Evolutionary conservation across 306 rosid genomes (phyloP), one percentile per base, ranked within the genome.

Genomic region (Abrus pulchellus): DNA sequence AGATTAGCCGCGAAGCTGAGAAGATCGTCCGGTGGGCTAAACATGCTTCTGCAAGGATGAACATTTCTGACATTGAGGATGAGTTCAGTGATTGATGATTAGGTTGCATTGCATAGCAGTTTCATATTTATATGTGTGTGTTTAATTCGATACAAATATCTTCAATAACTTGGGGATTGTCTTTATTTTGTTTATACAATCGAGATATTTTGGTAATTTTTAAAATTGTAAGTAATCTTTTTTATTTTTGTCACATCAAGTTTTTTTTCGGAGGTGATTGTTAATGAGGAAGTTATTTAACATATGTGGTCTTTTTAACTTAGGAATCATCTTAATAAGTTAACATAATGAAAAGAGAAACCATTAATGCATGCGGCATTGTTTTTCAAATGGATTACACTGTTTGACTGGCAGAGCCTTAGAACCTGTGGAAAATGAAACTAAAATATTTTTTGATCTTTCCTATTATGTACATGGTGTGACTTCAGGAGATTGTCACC

Each of bases 1-100:
- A 88, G 87, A 82, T 94, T 41, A 85, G 65, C 77, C 87, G 86
- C 12, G 99, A 94, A 90, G 97, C 95, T 47, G 90, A 89, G 78
- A 90, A 91, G 79, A 91, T 92, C 2, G 87, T 94, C 34, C 75
- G 88, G 79, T 78, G 89, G 94, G 97, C 94, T 32, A 93, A 86
- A 81, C 89, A 86, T 13, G 83, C 83, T 6, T 94, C 99, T 36
- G 87, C 88, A 0, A 90, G 91, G 74, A 87, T 88, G 83, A 86
- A 61, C 36, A 40, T 85, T 77, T 47, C 86, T 6, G 91, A 54
- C 66, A 83, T 83, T 67, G 97, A 91, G 5, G 92, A 90, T 79
- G 95, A 89, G 53, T 84, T 92, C 1, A 88, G 91, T 79, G 97
- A 88, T 64, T 68, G 1, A 65, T 62, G 28, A 56, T 0, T 88